Evolutionary conservation across 306 rosid genomes (phyloP).

Genomic region (Cucumis cinereus): DNA sequence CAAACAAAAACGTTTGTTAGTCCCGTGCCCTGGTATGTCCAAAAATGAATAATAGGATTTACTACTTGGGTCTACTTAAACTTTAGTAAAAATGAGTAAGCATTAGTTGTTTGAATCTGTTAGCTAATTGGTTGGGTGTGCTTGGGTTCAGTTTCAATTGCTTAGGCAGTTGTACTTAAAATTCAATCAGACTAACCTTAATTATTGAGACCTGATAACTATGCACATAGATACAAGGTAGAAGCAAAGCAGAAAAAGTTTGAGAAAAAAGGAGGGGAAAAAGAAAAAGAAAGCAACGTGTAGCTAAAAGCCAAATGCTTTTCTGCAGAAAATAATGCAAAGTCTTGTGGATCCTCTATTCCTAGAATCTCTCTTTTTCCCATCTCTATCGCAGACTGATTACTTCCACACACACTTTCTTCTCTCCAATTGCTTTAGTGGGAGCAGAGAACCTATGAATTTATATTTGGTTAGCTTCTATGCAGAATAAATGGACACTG

Average conservation of each 20-base stretch:
- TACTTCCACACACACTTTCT: background rate
- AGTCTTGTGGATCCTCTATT: constrained; percentile 4
- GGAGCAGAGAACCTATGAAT: constrained; percentile 9
- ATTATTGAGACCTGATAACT: background rate
- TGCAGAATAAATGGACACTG: background rate
- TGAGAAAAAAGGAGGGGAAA: background rate
- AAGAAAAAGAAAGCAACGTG: constrained; percentile 6
- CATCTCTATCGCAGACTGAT: constrained; percentile 10
- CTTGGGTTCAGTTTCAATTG: background rate
- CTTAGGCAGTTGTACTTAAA: background rate
- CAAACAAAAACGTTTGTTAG: background rate
- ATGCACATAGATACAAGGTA: constrained; percentile 5
- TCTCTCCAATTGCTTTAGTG: constrained; percentile 14
- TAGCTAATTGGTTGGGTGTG: background rate
- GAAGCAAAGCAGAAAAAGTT: constrained; percentile 1
- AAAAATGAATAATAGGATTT: background rate
- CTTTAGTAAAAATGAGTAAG: background rate
- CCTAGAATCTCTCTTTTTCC: constrained; percentile 23
- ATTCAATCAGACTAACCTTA: background rate
- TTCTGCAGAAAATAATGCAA: constrained; percentile 8
- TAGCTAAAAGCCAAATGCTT: constrained; percentile 2
- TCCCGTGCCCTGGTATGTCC: background rate
- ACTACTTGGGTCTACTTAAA: background rate
- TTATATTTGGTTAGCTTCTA: background rate
- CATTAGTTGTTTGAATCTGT: background rate